These are phyloP conservation scores for Crepidotus variabilis DNA, from an alignment of 768 basidiomycete genomes.

Conservation along the genomic window DNA sequence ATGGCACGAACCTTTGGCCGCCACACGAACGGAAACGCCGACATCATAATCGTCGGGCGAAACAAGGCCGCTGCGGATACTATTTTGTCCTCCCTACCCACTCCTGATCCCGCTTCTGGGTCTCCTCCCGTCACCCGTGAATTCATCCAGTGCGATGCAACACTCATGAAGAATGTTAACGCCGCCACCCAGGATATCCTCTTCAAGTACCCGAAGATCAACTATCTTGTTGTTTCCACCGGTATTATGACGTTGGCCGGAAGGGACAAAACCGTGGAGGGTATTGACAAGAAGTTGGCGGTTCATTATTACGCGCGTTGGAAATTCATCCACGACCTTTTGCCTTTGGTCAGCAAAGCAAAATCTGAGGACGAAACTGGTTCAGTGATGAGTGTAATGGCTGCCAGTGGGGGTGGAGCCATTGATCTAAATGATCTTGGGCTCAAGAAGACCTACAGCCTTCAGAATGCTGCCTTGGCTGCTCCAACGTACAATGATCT, in stretches of 20 bases:
- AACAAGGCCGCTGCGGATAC: conserved; percentile 44
- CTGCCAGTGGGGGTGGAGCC: conserved; percentile 24
- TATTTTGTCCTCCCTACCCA: conserved; percentile 40
- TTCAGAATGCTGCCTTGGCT: conserved; percentile 26
- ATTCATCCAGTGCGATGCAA: conserved; percentile 51
- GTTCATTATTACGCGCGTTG: conserved; percentile 34
- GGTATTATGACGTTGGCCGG: conserved; percentile 34
- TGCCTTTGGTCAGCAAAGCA: conserved; percentile 41
- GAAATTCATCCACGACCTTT: conserved; percentile 44
- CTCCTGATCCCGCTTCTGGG: conserved; percentile 8
- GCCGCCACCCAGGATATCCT: conserved; percentile 24
- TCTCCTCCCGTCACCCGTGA: conserved; percentile 26
- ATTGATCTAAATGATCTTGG: conserved; percentile 48
- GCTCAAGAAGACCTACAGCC: conserved; percentile 42
- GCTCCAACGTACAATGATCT: conserved; percentile 48
- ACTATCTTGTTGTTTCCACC: conserved; percentile 47
- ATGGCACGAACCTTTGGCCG: conserved; percentile 43
- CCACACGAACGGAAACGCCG: conserved; percentile 44
- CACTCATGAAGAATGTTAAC: conserved; percentile 50
- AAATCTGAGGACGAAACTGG: conserved; percentile 44
- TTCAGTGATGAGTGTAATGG: conserved; percentile 44
- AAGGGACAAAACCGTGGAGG: conserved; percentile 24
- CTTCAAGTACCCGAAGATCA: conserved; percentile 38
- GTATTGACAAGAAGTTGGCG: conserved; percentile 25
- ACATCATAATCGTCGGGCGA: conserved; percentile 51